A percentile compares a stretch with the other conserved stretches of the same genome.
Evolutionary conservation across 2,329 filamentous ascomycete species (phyloP).

Genomic region (Talaromyces sp.): DNA sequence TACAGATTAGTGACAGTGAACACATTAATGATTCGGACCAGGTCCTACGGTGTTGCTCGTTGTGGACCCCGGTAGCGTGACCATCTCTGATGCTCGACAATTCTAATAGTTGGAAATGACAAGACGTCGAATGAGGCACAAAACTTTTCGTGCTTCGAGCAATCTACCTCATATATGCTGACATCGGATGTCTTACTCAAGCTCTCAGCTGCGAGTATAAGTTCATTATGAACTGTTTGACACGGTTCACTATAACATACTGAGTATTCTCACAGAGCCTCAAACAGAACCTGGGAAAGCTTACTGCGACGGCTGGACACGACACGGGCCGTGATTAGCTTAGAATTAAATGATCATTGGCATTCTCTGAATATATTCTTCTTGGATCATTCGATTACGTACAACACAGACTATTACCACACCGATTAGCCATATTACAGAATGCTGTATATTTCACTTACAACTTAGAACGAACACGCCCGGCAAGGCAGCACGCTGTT

Average conservation of each 20-base stretch:
- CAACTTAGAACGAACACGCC: constrained; percentile 12
- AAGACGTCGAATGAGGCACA: constrained; percentile 14
- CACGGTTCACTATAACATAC: constrained; percentile 4
- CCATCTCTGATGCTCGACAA: constrained; percentile 5
- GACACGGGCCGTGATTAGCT: not conserved
- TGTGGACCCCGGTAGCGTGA: constrained; percentile 13
- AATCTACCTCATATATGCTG: constrained; percentile 14
- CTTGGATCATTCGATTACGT: not conserved
- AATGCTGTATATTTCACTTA: not conserved
- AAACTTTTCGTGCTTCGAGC: constrained; percentile 7
- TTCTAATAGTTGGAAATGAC: constrained; percentile 13
- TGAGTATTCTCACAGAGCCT: not conserved
- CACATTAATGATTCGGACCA: not conserved
- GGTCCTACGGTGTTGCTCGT: constrained; percentile 5
- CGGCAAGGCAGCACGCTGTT: not conserved
- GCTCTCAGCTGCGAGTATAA: constrained; percentile 1
- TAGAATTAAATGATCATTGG: not conserved
- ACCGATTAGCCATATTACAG: not conserved
- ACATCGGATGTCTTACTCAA: constrained; percentile 9
- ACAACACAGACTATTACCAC: constrained; percentile 9
- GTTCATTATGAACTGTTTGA: constrained; percentile 5
- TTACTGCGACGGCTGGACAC: constrained; percentile 11
- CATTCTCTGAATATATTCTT: not conserved
- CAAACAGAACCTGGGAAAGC: not conserved
- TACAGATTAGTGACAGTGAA: not conserved